Base-by-base conservation (phyloP, 2,329 filamentous ascomycete species). In the Trichoderma atrobrunneum region DNA sequence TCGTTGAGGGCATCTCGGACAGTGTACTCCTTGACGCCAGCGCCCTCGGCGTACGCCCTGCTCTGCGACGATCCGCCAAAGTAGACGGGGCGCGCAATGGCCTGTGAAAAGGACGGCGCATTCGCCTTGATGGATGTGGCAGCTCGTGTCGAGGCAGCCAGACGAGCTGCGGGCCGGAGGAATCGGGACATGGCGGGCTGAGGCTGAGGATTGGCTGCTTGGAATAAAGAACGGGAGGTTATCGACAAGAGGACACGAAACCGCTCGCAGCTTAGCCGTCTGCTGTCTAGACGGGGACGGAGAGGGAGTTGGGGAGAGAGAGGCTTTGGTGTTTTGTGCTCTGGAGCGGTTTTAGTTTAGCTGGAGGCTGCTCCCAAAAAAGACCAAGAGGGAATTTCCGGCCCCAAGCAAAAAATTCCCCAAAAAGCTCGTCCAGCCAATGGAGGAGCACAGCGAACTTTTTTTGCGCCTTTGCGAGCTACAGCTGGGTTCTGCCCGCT, bases 1-100 rank as follows among this genome's bases (percentile, higher is more conserved):
- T 99, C 95, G 83, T 99, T 99, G 81, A 99, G 87, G 73, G 96
- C 96, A 82, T 99, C 96, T 86, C 96, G 91, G 80, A 99, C 96
- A 59, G 96, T 97, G 86, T 97, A 94, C 82, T 98, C 93, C 88
- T 98, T 98, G 79, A 87, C 85, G 76, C 91, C 92, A 76, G 83
- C 81, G 74, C 83, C 82, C 70, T 88, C 86, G 77, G 88, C 87
- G 78, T 88, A 90, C 69, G 86, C 84, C 78, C 87, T 83, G 79
- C 84, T 80, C 82, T 89, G 87, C 75, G 76, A 76, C 66, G 82
- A 76, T 68, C 82, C 80, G 73, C 80, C 81, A 73, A 82, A 82
- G 77, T 80, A 78, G 80, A 80, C 78, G 73, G 81, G 80, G 70
- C 78, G 78, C 64, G 82, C 77, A 76, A 82, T 76, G 74, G 82